A percentile compares a stretch with the other conserved stretches of the same genome.
Evolutionary conservation across 2,329 filamentous ascomycete genomes (phyloP).

Genomic region (Aaosphaeria arxii): DNA sequence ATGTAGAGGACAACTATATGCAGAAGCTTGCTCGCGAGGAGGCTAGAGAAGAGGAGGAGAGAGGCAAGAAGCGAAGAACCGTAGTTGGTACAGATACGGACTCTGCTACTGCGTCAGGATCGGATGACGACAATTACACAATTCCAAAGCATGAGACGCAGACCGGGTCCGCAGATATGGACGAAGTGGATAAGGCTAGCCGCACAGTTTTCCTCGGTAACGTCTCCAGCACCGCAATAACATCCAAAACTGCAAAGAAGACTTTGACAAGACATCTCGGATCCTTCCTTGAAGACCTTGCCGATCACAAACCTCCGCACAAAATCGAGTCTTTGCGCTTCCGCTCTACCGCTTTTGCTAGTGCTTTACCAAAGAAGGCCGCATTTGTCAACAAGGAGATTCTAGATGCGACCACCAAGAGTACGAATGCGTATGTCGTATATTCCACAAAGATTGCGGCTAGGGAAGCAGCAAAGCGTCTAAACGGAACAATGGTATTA

Average conservation of each 20-base stretch:
- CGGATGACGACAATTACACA: slow-evolving; percentile 52
- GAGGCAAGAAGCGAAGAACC: slow-evolving; percentile 23
- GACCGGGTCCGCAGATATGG: slow-evolving; percentile 37
- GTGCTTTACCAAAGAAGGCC: slow-evolving; percentile 85
- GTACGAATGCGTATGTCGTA: slow-evolving; percentile 91
- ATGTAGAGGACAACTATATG: slow-evolving; percentile 69
- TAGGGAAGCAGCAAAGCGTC: slow-evolving; percentile 67
- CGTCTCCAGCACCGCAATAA: slow-evolving; percentile 78
- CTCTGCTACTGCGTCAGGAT: slow-evolving; percentile 21
- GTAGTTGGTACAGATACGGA: slow-evolving; percentile 11
- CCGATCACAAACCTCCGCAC: slow-evolving; percentile 52
- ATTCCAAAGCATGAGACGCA: slow-evolving; percentile 51
- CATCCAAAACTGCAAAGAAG: slow-evolving; percentile 77
- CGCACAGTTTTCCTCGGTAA: slow-evolving; percentile 94
- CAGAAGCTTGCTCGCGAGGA: slow-evolving; percentile 56
- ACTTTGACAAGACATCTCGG: slow-evolving; percentile 71
- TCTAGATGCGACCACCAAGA: slow-evolving; percentile 87
- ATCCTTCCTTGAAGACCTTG: slow-evolving; percentile 63
- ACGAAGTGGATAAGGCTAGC: slow-evolving; percentile 77
- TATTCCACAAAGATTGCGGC: slow-evolving; percentile 75
- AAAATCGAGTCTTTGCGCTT: slow-evolving; percentile 91
- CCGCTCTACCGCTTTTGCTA: slow-evolving; percentile 84
- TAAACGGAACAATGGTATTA: slow-evolving; percentile 83
- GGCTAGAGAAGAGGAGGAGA: slow-evolving; percentile 37
- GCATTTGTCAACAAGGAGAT: slow-evolving; percentile 87